Percentiles rank a stretch among this genome's conserved stretches.
phyloP scores from a whole-genome alignment of 2,329 filamentous ascomycete species.

The Hymenoscyphus infarciens region DNA sequence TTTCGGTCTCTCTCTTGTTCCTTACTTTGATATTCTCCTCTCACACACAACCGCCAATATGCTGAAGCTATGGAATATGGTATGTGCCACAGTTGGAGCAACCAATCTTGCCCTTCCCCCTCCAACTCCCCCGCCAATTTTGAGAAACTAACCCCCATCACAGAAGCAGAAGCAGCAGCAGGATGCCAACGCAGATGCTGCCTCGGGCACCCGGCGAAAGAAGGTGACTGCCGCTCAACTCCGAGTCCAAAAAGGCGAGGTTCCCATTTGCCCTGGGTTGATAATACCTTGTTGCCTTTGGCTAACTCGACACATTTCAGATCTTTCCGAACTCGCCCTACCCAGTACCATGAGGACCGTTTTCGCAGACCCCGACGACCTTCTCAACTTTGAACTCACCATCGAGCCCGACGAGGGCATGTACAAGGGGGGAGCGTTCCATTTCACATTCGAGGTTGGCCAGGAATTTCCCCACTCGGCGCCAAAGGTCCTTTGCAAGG shows the following conservation, averaged over 20 bases:
- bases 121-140: conserved; percentile 5
- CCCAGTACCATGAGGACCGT: conserved; percentile 76
- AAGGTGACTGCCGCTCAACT: conserved; percentile 96
- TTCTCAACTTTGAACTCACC: conserved; percentile 76
- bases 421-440: conserved; percentile 85
- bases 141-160: conserved; percentile 18
- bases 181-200: conserved; percentile 75
- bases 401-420: conserved; percentile 82
- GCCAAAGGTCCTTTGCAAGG: conserved; percentile 92
- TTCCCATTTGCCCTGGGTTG: not conserved
- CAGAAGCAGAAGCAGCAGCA: conserved; percentile 97
- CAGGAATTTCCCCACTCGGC: conserved; percentile 96
- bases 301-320: conserved; percentile 40
- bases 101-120: not conserved
- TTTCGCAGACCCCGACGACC: conserved; percentile 80
- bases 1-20: not conserved
- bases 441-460: conserved; percentile 88
- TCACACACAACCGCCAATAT: conserved; percentile 53
- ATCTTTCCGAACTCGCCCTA: conserved; percentile 77
- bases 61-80: conserved; percentile 99
- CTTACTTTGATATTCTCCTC: not conserved
- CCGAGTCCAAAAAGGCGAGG: conserved; percentile 85
- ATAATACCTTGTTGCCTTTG: not conserved
- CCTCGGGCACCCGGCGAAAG: conserved; percentile 83
- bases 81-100: conserved; percentile 42